These are phyloP conservation scores for Schizonepeta tenuifolia DNA, from an alignment of 257 asterid genomes.

Conservation along the genomic window DNA sequence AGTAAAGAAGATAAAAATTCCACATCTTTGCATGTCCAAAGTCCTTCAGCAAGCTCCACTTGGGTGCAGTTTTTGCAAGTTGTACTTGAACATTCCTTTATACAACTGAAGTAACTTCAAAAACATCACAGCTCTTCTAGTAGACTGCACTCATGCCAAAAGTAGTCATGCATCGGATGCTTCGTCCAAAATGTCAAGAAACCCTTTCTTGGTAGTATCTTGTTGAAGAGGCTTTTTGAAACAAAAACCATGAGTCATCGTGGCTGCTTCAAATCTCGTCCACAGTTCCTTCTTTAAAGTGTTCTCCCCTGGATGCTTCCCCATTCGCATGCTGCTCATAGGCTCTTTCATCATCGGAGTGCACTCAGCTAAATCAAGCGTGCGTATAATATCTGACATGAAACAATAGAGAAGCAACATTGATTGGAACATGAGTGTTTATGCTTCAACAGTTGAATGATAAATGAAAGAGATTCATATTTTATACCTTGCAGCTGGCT, in stretches of 20 bases:
- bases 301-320: slow-evolving; percentile 91
- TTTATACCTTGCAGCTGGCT: slow-evolving; percentile 41
- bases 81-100: background rate
- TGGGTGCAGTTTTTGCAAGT: slow-evolving; percentile 18
- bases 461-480: slow-evolving; percentile 12
- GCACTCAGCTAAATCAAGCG: slow-evolving; percentile 47
- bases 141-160: background rate
- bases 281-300: slow-evolving; percentile 95
- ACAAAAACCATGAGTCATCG: slow-evolving; percentile 49
- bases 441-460: background rate
- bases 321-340: slow-evolving; percentile 43
- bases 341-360: slow-evolving; percentile 74
- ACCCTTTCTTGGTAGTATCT: slow-evolving; percentile 51
- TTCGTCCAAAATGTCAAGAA: slow-evolving; percentile 82
- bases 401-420: slow-evolving; percentile 6
- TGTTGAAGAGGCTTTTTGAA: slow-evolving; percentile 37
- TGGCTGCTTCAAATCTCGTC: slow-evolving; percentile 87
- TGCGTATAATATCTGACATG: slow-evolving; percentile 41
- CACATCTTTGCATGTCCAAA: slow-evolving; percentile 11
- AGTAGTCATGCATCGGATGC: slow-evolving; percentile 46
- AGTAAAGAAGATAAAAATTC: background rate
- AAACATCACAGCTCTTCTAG: background rate
- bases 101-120: slow-evolving; percentile 15
- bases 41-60: slow-evolving; percentile 9
- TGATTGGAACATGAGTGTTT: background rate